Evolutionary conservation across 306 rosid species (phyloP), one percentile per base, ranked within the genome.

Genomic region (Heteromeles arbutifolia): DNA sequence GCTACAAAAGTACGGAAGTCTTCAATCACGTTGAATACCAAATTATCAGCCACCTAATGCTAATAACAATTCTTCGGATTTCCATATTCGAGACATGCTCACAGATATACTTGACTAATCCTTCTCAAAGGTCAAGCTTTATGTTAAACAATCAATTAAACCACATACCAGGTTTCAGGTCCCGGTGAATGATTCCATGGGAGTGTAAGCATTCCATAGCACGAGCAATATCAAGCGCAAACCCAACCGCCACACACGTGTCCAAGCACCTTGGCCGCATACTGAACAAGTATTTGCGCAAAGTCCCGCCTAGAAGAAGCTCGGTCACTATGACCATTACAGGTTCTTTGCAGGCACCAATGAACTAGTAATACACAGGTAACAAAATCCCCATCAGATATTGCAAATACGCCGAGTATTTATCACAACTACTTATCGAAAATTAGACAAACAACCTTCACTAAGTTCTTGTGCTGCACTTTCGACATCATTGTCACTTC

Each of bases 311-410:
- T 66, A 82, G 78, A 59, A 93, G 94, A 83, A 93, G 88, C 84
- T 93, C 98, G 24, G 97, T 93, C 62, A 93, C 98, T 82, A 93
- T 91, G 54, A 93, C 98, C 98, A 91, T 93, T 73, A 93, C 82
- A 69, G 98, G 97, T 80, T 91, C 94, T 74, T 93, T 93, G 85
- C 98, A 93, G 80, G 98, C 98, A 26, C 98, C 98, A 84, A 91
- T 90, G 80, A 93, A 93, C 97, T 93, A 87, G 75, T 59, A 82
- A 77, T 76, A 83, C 62, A 57, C 75, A 81, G 67, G 77, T 67
- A 14, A 74, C 37, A 45, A 80, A 56, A 72, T 29, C 59, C 73
- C 21, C 44, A 77, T 79, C 43, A 88, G 84, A 78, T 73, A 80
- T 67, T 63, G 41, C 75, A 53, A 56, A 79, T 14, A 61, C 22